Base-by-base conservation (phyloP, 2,329 filamentous ascomycete species). In the Fusarium multiceps region DNA sequence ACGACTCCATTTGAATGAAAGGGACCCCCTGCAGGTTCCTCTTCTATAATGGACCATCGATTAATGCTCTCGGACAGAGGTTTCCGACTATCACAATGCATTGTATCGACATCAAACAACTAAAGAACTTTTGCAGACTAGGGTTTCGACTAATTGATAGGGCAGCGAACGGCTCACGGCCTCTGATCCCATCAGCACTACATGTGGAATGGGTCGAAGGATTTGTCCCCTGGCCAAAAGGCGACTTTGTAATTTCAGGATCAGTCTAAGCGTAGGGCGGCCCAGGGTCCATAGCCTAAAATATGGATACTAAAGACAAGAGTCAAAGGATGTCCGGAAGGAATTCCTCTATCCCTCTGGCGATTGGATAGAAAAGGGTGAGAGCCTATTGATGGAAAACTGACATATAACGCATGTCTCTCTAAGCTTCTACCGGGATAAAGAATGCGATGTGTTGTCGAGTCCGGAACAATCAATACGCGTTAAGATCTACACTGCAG, bases 271-370 rank as follows among this genome's bases (percentile, higher is more conserved):
- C 23, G 13, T 49, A 48, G 41, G 61, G 55, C 20, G 42, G 18
- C 20, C 48, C 48, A 66, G 67, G 58, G 43, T 42, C 27, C 30
- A 40, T 46, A 68, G 67, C 45, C 67, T 68, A 71, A 68, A 68
- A 56, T 51, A 57, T 71, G 67, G 67, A 49, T 49, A 67, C 30
- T 32, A 32, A 14, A 32, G 30, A 32, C 14, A 16, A 32, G 30
- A 32, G 14, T 32, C 16, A 16, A 2, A 32, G 14, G 21, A 50
- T 50, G 37, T 20, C 30, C 14, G n/a, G 18, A 40, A 20, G 46
- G 28, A 11, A 47, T 37, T 23, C 32, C 11, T 27, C 20, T 43
- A 21, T 16, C 20, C 41, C 10, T n/a, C 13, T 28, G 49, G 48
- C 48, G 32, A 40, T 51, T 51, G 32, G 48, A 37, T 27, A 11